Base-by-base conservation (phyloP, 164 flowering plant genomes). In the Liriodendron chinense region DNA sequence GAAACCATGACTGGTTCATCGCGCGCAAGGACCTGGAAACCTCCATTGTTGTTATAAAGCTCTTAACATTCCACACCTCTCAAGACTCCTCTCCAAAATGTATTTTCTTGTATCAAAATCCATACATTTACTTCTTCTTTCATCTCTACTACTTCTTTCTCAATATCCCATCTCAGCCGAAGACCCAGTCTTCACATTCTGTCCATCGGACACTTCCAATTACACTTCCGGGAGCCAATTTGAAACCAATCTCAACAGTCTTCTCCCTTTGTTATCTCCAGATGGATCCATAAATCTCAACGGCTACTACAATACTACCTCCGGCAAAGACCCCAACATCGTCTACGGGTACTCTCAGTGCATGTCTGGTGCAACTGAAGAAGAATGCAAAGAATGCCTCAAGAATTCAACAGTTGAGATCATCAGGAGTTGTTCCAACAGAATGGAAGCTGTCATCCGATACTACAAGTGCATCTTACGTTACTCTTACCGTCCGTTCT, bases 401-500 rank as follows among this genome's bases (percentile, higher is more conserved):
- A 2, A 24, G 8, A 49, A 24, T 2, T 83, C 86, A 13, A 4
- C 49, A 20, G 8, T 53, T 1, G 64, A 72, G 61, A 61, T 82
- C 21, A 1, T 21, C 14, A 8, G 13, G 1, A 72, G 74, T 20
- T 84, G 85, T 57, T 79, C 83, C 18, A 72, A 70, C 26, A 69
- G 62, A 20, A 76, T 14, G 8, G 85, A 84, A 3, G 24, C 76
- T 25, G 43, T 34, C 43, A 67, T 77, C 12, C 82, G 89, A 83
- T 81, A 78, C 49, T 86, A 86, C 22, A 1, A n/a, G 0, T 84
- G 87, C 63, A 82, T 75, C 47, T 25, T 86, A 34, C 83, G 84
- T 1, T 83, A 80, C 56, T 83, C 89, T 0, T 14, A 73, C 28
- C 3, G 2, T 16, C 68, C 14, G 3, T 80, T 83, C 75, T 74